Evolutionary conservation across 1,139 yeast genomes (phyloP), one percentile per base, ranked within the genome.

Genomic region (Suhomyces bribrorum): DNA sequence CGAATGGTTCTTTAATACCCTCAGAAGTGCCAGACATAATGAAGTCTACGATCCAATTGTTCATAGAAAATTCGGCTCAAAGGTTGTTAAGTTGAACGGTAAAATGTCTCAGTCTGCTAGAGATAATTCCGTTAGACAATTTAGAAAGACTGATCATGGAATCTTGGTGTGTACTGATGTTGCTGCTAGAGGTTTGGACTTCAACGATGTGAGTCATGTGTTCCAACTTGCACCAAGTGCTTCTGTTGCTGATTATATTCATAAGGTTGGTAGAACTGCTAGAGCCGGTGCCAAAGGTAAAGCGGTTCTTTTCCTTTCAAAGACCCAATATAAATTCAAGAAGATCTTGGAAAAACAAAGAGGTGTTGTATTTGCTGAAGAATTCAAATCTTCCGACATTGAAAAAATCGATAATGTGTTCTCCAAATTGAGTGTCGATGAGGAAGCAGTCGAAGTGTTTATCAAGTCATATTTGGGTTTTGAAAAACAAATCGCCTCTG

Each of bases 231-330:
- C 92, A 62, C 97, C 97, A 35, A 87, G 94, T 47, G 64, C 74
- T 31, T 88, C 83, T 41, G 66, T 48, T 17, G 54, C 54, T 14
- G 97, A 90, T 66, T 92, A 92, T 59, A 90, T 92, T 54, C 98
- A 92, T 66, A 82, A 97, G 64, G 97, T 92, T 26, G 98, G 98
- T 48, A 83, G 98, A 74, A 92, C 98, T 18, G 98, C 98, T 13
- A 82, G 98, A 69, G 95, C 92, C 43, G 97, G 97, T 45, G 77
- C 78, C 48, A 69, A 73, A 26, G 98, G 98, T 49, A 67, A 69
- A 28, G 83, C 92, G 2, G 59, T 76, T 7, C 57, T 81, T 31
- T 81, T 78, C 52, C 50, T 75, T 31, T 61, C 79, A 14, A 56
- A 66, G 38, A 55, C 61, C 23, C 90, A 85, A 59, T 46, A 57